Evolutionary conservation across 140 eudicot species (phyloP).

Genomic region (Oenanthe javanica): DNA sequence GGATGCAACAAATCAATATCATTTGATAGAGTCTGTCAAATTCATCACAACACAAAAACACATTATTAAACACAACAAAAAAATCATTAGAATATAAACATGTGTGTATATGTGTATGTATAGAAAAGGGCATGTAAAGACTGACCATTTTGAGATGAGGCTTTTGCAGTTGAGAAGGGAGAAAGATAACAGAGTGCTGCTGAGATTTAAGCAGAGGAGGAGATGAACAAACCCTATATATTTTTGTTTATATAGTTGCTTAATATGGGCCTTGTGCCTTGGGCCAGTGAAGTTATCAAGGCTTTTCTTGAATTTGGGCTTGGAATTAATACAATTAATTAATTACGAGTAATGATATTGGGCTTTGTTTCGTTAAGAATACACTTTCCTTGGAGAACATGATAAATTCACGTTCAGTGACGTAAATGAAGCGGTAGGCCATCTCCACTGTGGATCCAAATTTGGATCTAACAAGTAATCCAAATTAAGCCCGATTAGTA

Average conservation of each 20-base stretch:
- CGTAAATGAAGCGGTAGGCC: too few species aligned
- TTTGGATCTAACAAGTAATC: too few species aligned
- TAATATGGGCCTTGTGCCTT: not conserved
- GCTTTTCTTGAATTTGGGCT: not conserved
- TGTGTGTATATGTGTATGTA: not conserved
- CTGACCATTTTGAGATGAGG: not conserved
- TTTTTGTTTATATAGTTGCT: not conserved
- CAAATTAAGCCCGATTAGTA: too few species aligned
- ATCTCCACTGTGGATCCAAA: too few species aligned
- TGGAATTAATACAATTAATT: too few species aligned
- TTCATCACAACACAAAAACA: not conserved
- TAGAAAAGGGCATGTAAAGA: not conserved
- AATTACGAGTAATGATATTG: too few species aligned
- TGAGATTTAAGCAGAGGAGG: not conserved
- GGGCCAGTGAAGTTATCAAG: not conserved
- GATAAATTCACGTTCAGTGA: too few species aligned
- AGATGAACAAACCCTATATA: not conserved
- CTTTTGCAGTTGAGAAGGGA: not conserved
- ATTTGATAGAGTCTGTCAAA: not conserved
- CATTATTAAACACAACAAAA: not conserved
- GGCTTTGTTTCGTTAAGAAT: too few species aligned
- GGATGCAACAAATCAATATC: constrained; percentile 12
- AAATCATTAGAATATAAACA: not conserved
- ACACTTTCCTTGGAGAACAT: too few species aligned
- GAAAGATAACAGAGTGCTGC: not conserved